Conservation (phyloP, 495 filamentous ascomycete genomes). For the Neurospora sp. region DNA sequence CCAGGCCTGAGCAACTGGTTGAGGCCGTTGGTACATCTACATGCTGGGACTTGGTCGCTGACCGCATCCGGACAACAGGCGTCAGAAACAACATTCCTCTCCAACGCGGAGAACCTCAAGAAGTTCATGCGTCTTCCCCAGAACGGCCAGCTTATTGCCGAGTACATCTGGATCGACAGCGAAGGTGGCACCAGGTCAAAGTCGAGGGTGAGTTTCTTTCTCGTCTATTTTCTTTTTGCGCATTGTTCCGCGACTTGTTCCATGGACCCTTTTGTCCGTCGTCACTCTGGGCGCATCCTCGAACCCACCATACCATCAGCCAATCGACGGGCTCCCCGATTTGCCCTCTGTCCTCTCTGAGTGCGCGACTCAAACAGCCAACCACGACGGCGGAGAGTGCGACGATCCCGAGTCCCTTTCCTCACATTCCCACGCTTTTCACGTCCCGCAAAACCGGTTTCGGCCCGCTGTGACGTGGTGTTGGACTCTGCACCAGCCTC, state of each 20-base stretch:
- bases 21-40: not conserved
- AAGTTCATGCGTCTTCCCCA: slow-evolving; percentile 91
- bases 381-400: not conserved
- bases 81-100: slow-evolving; percentile 6
- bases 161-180: slow-evolving; percentile 97
- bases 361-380: not conserved
- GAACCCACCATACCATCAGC: not conserved
- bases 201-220: slow-evolving; percentile 62
- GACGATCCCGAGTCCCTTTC: not conserved
- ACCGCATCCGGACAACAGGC: not conserved
- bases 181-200: slow-evolving; percentile 72
- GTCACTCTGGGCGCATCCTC: slow-evolving; percentile 5
- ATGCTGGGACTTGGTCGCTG: not conserved
- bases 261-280: slow-evolving; percentile 3
- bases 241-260: slow-evolving; percentile 18
- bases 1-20: not conserved
- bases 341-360: not conserved
- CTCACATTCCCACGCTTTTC: not conserved
- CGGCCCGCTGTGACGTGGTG: not conserved
- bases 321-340: not conserved
- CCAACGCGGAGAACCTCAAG: slow-evolving; percentile 39
- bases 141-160: slow-evolving; percentile 64
- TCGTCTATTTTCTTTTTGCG: slow-evolving; percentile 12
- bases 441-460: not conserved
- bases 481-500: not conserved